Base-by-base conservation (phyloP, 1,284 basidiomycete genomes). In the Sporisorium exsertum region DNA sequence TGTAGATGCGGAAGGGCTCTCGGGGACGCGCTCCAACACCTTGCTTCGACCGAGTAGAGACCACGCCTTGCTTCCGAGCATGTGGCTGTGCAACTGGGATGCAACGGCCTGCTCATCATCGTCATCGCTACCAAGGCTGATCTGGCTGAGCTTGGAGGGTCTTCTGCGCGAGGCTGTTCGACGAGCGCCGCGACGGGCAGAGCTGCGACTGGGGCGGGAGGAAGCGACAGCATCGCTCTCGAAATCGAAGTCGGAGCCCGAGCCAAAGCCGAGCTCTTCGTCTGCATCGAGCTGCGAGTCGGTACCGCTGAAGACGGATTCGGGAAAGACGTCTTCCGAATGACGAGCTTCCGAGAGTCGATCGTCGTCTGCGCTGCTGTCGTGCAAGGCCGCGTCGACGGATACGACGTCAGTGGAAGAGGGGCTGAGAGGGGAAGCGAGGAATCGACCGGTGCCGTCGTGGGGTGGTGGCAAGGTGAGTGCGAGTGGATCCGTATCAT, bases 171-270 rank as follows among this genome's bases (percentile, higher is more conserved):
- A 63, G 1, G 46, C 24, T 20, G 62, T 43, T 22, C 63, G 51
- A 55, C 52, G 16, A 13, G 46, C 40, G 3, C 60, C 56, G 15
- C 60, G 51, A 37, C 52, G 49, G 15, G 35, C 64, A 1, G 68
- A 64, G 54, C 64, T 72, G 24, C 65, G 59, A 52, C 65, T 71
- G 15, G 73, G 64, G 40, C 58, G 55, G 5, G 72, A 75, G 16
- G 72, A 69, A 35, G 67, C 66, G 12, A 66, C 57, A n/a, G 65
- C 68, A 53, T 76, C 73, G 54, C 68, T 72, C 15, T 71, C 72
- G 42, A 71, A 71, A 37, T 76, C 73, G 43, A 76, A 76, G 32
- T 76, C 73, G 43, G 73, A 76, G 27, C 73, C 73, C 8, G 73
- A 76, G 22, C 68, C 73, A 35, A 76, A 76, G 33, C 64, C 73